Evolutionary conservation across 441 rosid species (phyloP), one percentile per base, ranked within the genome.

Genomic region (Syzygium syzygioides): DNA sequence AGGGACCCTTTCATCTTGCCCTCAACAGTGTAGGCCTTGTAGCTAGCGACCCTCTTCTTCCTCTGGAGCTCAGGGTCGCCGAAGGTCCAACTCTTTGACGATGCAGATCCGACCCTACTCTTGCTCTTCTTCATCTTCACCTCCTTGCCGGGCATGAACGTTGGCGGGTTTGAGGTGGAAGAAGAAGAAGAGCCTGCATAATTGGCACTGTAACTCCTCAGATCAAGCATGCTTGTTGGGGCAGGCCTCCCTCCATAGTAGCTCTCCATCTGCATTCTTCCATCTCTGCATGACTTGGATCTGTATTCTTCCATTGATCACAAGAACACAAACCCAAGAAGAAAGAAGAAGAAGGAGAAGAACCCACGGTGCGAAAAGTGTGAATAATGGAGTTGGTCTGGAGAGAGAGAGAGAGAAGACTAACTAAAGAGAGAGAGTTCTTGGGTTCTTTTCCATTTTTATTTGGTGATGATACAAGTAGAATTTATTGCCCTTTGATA

Each of bases 31-130:
- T 98, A 96, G 23, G 93, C 96, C 88, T 95, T 96, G 93, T 98
- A 96, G 90, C 95, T 87, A 34, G 96, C 98, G 88, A 98, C 98
- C 93, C 99, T 95, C 90, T 91, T 96, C 92, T 95, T 98, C 96
- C 99, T 96, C 90, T 96, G 98, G 84, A 95, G 85, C 93, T 98
- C 99, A 76, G 98, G 97, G 88, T 98, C 99, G 55, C 88, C 92
- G 56, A 97, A 91, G 89, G 95, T 93, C 93, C 96, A 94, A 79
- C 88, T 91, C 89, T 91, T 96, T 80, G 94, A 93, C 64, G 71
- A 56, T 52, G 30, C 53, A 48, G 71, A 71, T 34, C 62, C 85
- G 25, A 55, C 88, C 54, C 94, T 94, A 66, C 87, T 64, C 55
- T 88, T 91, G 91, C 90, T 92, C 88, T 93, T 95, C 93, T 93